Conservation (phyloP, 1,284 basidiomycete species). For the Sutorius eximius region DNA sequence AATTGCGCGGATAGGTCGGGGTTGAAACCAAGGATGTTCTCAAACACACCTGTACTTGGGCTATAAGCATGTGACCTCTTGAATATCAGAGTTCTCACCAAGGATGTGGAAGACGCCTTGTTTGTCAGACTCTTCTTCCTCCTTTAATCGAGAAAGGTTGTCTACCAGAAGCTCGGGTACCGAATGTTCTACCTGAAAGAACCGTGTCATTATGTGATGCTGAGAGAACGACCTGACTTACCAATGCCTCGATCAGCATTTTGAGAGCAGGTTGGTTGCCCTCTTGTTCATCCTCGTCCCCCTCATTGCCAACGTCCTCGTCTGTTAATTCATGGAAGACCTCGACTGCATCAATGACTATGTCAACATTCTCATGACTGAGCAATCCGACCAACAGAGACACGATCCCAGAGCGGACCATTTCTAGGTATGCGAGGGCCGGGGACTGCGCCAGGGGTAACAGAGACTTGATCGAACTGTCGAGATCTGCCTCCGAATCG, state of each 20-base stretch:
- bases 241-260: slow-evolving; percentile 71
- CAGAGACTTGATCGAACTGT: slow-evolving; percentile 82
- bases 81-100: slow-evolving; percentile 42
- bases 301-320: slow-evolving; percentile 87
- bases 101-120: slow-evolving; percentile 93
- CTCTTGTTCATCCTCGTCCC: slow-evolving; percentile 66
- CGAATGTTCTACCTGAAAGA: slow-evolving; percentile 70
- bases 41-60: slow-evolving; percentile 75
- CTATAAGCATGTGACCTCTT: slow-evolving; percentile 2
- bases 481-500: slow-evolving; percentile 95
- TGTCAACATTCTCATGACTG: slow-evolving; percentile 91
- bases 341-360: slow-evolving; percentile 89
- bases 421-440: slow-evolving; percentile 83
- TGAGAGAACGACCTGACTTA: slow-evolving; percentile 40
- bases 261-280: slow-evolving; percentile 72
- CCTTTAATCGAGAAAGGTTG: slow-evolving; percentile 82
- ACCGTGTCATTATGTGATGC: slow-evolving; percentile 1
- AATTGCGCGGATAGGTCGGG: slow-evolving; percentile 72
- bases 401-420: slow-evolving; percentile 75
- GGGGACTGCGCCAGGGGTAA: slow-evolving; percentile 90
- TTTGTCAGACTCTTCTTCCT: slow-evolving; percentile 82
- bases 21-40: slow-evolving; percentile 88
- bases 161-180: slow-evolving; percentile 88
- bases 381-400: slow-evolving; percentile 79
- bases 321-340: slow-evolving; percentile 94